Evolutionary conservation across 805 yeast genomes (phyloP).

Genomic region (Kurtzmaniella fragi): DNA sequence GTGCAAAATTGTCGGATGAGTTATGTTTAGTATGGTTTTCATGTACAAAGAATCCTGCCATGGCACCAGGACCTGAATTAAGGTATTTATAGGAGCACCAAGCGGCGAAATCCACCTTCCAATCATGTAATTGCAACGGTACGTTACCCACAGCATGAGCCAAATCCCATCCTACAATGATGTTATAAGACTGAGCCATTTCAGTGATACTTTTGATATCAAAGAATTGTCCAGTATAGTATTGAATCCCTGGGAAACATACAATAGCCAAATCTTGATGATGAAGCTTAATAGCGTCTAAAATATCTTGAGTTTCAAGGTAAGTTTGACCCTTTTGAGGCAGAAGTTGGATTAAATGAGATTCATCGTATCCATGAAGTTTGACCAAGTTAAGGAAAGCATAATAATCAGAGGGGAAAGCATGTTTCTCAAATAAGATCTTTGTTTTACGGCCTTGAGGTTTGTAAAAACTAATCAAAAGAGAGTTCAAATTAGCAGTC

Average conservation of each 20-base stretch:
- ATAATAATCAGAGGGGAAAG: slow-evolving; percentile 91
- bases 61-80: slow-evolving; percentile 91
- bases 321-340: slow-evolving; percentile 57
- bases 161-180: slow-evolving; percentile 86
- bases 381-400: slow-evolving; percentile 72
- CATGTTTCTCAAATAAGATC: slow-evolving; percentile 78
- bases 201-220: slow-evolving; percentile 69
- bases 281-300: slow-evolving; percentile 48
- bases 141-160: slow-evolving; percentile 96
- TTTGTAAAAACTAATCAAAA: slow-evolving; percentile 67
- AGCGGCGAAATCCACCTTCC: slow-evolving; percentile 90
- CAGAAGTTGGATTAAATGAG: slow-evolving; percentile 57
- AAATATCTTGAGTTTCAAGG: slow-evolving; percentile 59
- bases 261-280: slow-evolving; percentile 65
- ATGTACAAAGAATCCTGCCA: slow-evolving; percentile 81
- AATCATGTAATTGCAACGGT: slow-evolving; percentile 68
- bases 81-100: slow-evolving; percentile 93
- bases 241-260: slow-evolving; percentile 84
- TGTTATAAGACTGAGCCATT: slow-evolving; percentile 46
- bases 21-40: slow-evolving; percentile 38
- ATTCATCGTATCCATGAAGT: slow-evolving; percentile 50
- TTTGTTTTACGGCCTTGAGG: slow-evolving; percentile 58
- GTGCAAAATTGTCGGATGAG: slow-evolving; percentile 31
- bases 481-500: slow-evolving; percentile 74
- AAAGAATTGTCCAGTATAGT: slow-evolving; percentile 85